Evolutionary conservation across 345 rosid species (phyloP).

Genomic region (Eucalyptus tenuipes): DNA sequence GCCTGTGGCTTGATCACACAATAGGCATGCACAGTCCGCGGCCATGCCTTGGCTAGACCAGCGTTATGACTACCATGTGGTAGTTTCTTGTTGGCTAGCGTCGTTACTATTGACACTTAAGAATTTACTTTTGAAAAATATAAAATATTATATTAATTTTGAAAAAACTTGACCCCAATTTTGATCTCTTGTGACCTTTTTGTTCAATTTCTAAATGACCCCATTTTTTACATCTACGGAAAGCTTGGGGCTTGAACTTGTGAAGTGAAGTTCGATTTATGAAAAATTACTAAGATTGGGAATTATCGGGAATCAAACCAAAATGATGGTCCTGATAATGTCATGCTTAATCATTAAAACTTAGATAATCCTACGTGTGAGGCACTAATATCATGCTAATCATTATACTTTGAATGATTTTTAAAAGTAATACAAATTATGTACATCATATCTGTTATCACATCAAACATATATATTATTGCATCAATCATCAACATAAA

Average conservation of each 20-base stretch:
- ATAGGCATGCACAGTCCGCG: accelerated
- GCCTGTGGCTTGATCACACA: neutral
- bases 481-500: neutral
- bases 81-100: neutral
- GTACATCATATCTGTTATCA: neutral
- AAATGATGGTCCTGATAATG: neutral
- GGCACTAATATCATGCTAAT: neutral
- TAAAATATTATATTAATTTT: neutral
- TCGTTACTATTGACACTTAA: accelerated
- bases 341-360: neutral
- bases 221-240: neutral
- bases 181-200: neutral
- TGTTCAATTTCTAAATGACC: neutral
- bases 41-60: neutral
- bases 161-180: neutral
- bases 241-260: neutral
- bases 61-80: neutral
- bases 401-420: neutral
- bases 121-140: neutral
- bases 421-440: neutral
- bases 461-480: neutral
- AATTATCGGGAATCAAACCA: neutral
- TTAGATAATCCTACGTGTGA: neutral
- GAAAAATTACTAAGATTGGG: neutral
- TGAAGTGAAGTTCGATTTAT: neutral